Evolutionary conservation across 176 grass and related monocot genomes (phyloP).

Genomic region (Dactylis glomerata): DNA sequence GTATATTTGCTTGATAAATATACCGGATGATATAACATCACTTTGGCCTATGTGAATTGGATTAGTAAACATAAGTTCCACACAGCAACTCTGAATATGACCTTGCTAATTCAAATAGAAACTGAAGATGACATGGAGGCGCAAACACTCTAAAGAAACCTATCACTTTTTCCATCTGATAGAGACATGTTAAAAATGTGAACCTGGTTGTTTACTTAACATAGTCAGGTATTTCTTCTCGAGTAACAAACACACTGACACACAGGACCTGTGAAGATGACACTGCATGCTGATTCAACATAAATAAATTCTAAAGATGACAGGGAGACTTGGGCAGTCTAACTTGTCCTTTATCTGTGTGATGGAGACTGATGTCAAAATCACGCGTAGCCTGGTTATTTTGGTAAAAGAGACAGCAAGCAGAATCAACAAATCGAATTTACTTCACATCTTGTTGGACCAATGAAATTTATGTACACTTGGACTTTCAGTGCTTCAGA

Average conservation of each 20-base stretch:
- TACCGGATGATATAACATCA: not conserved
- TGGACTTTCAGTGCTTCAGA: not conserved
- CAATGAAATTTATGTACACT: not conserved
- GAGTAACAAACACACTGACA: not conserved
- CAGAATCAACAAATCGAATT: not conserved
- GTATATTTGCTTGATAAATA: not conserved
- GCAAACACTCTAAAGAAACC: slow-evolving; percentile 4
- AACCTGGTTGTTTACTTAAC: not conserved
- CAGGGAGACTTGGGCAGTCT: not conserved
- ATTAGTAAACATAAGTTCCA: not conserved
- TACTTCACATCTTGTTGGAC: not conserved
- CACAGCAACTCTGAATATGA: not conserved
- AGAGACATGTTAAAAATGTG: not conserved
- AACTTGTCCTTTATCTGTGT: not conserved
- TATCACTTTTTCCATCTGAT: slow-evolving; percentile 22
- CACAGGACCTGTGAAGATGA: slow-evolving; percentile 19
- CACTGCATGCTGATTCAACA: not conserved
- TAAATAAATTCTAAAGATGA: slow-evolving; percentile 30
- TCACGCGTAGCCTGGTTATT: not conserved
- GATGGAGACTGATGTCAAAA: slow-evolving; percentile 15
- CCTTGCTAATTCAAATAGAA: not conserved
- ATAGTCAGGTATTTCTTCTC: not conserved
- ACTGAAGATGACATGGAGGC: not conserved
- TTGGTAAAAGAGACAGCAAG: slow-evolving; percentile 9
- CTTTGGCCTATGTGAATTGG: not conserved